Conservation (phyloP, 306 rosid species). For the Cajanus cajan region DNA sequence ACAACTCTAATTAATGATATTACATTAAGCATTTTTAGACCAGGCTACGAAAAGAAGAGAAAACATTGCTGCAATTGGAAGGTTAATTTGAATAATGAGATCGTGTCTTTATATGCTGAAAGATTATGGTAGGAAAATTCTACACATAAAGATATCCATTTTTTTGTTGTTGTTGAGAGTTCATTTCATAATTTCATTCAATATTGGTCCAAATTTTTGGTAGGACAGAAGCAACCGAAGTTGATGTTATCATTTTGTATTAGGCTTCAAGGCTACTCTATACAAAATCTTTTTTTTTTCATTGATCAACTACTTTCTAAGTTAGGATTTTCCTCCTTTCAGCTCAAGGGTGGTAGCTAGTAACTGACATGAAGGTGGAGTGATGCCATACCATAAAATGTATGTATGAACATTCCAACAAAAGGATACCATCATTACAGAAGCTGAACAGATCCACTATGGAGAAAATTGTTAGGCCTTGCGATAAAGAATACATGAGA, state of each 20-base stretch:
- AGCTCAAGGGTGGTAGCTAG: constrained; percentile 28
- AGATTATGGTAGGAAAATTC: constrained; percentile 28
- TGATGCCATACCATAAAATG: constrained; percentile 5
- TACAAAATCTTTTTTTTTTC: constrained; percentile 10
- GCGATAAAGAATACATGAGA: constrained; percentile 71
- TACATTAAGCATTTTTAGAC: constrained; percentile 4
- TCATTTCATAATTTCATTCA: constrained; percentile 22
- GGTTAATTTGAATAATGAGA: constrained; percentile 18
- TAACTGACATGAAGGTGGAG: not conserved
- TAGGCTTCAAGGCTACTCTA: constrained; percentile 32
- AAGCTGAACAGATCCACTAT: constrained; percentile 34
- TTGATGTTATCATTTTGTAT: constrained; percentile 42
- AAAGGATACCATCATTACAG: constrained; percentile 2
- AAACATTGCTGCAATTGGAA: not conserved
- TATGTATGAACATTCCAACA: constrained; percentile 4
- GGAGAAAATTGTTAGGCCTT: constrained; percentile 62
- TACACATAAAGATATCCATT: constrained; percentile 22
- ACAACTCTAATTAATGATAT: not conserved
- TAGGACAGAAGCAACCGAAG: constrained; percentile 32
- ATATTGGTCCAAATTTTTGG: constrained; percentile 54
- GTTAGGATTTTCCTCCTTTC: constrained; percentile 34
- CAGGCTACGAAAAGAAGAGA: not conserved
- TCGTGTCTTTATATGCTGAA: constrained; percentile 2
- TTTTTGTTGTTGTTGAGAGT: constrained; percentile 20
- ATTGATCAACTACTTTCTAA: constrained; percentile 7